Evolutionary conservation across 1,284 basidiomycete species (phyloP), one percentile per base, ranked within the genome.

Genomic region (Malassezia globosa): DNA sequence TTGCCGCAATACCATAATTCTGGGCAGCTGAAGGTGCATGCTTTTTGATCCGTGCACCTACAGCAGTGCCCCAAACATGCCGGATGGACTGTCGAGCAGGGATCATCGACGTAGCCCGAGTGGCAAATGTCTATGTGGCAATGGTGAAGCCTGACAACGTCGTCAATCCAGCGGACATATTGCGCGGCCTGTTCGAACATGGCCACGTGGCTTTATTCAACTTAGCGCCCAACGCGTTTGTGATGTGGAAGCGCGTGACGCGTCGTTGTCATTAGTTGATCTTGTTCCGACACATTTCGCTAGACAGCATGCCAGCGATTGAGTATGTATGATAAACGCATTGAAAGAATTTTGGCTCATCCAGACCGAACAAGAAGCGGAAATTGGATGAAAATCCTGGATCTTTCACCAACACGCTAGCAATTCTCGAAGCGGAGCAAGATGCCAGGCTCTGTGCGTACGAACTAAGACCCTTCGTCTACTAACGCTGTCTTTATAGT

Each of bases 341-440:
- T n/a, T n/a, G n/a, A n/a, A n/a, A n/a, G n/a, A n/a, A n/a, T n/a
- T n/a, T n/a, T n/a, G n/a, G n/a, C n/a, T 27, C 11, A 18, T 26
- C 14, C 35, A 37, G 44, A 18, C 5, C 29, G 22, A 18, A 51
- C 4, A 58, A 58, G 26, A 58, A 58, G 48, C 58, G 61, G 44
- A 58, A 55, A 29, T 37, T 59, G 22, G 50, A 61, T 7, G 47
- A 54, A 21, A 55, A 56, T 13, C 51, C 61, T 36, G 48, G 54
- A 7, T 61, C 61, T 3, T 64, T 64, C 39, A 60, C 60, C 14
- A 60, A 64, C n/a, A 64, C 62, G 0, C 58, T 64, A 34, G 61
- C 58, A 24, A 57, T 44, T 44, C 55, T 64, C 35, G 59, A 60
- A 31, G 54, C 55, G 34, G 57, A 51, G 29, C 54, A 60, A 21